A percentile compares a stretch with the other conserved stretches of the same genome.
These are phyloP conservation scores for Styphnolobium japonicum DNA, from an alignment of 306 rosid species.

Conservation along the genomic window DNA sequence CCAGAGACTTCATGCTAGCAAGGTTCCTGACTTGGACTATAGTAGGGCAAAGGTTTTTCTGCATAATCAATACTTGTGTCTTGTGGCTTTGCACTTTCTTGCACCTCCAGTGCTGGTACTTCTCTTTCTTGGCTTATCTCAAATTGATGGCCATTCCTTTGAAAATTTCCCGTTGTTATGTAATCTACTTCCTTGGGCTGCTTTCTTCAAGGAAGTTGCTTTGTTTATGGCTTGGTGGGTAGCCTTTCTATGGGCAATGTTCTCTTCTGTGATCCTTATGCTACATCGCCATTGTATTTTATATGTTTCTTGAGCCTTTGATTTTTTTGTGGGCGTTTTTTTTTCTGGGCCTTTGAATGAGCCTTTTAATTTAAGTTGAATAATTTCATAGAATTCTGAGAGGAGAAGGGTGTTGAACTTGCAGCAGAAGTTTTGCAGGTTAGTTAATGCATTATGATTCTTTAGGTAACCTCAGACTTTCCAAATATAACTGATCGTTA, in stretches of 20 bases:
- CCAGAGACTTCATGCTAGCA: constrained; percentile 41
- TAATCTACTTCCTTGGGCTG: constrained; percentile 39
- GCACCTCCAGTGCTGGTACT: constrained; percentile 44
- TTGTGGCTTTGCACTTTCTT: constrained; percentile 49
- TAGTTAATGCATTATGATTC: neutral
- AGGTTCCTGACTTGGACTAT: constrained; percentile 69
- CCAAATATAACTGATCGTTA: neutral
- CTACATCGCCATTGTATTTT: constrained; percentile 43
- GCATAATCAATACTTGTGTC: constrained; percentile 66
- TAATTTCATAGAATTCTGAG: neutral
- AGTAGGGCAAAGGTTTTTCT: constrained; percentile 71
- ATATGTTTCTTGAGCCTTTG: constrained; percentile 48
- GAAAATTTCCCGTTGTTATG: constrained; percentile 16
- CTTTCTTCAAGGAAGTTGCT: constrained; percentile 41
- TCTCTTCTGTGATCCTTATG: constrained; percentile 38
- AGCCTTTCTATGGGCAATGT: constrained; percentile 44
- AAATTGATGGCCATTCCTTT: constrained; percentile 25
- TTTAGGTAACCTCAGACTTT: neutral
- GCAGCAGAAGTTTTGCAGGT: neutral
- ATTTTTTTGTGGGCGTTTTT: neutral
- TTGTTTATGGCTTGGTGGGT: constrained; percentile 75
- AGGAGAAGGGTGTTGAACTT: constrained; percentile 22
- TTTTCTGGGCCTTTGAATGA: neutral
- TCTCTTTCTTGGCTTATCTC: constrained; percentile 46
- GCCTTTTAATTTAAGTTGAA: constrained; percentile 9